A percentile compares a stretch with the other conserved stretches of the same genome.
Evolutionary conservation across 257 asterid genomes (phyloP).

Genomic region (Paulownia fortunei): DNA sequence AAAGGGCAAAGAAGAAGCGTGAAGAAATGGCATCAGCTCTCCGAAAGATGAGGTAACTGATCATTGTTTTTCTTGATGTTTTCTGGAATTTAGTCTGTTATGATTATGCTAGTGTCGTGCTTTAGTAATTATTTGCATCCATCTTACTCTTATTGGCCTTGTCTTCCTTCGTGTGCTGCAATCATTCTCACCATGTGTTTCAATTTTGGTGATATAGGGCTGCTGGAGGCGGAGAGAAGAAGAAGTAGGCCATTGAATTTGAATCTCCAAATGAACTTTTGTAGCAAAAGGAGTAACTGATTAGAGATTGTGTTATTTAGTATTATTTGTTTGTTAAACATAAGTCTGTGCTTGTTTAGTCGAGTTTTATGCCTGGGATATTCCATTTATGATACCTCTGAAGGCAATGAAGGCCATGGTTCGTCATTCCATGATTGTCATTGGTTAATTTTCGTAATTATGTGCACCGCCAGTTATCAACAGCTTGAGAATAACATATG

Average conservation of each 20-base stretch:
- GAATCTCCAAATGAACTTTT: background rate
- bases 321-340: background rate
- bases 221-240: conserved; percentile 43
- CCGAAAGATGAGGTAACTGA: too few relatives aligned
- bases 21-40: too few relatives aligned
- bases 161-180: too few relatives aligned
- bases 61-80: background rate
- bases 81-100: background rate
- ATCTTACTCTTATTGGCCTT: background rate
- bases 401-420: background rate
- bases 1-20: too few relatives aligned
- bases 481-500: too few relatives aligned
- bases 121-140: background rate
- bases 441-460: too few relatives aligned
- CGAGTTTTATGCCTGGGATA: too few relatives aligned
- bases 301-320: background rate
- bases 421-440: too few relatives aligned
- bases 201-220: conserved; percentile 27
- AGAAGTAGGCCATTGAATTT: conserved; percentile 30
- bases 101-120: background rate
- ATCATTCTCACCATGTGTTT: background rate
- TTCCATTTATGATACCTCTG: background rate
- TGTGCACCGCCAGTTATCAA: too few relatives aligned
- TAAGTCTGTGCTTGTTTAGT: too few relatives aligned
- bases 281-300: background rate